Base-by-base conservation (phyloP, 352 stramenopile species). In the Phytophthora foliorum region DNA sequence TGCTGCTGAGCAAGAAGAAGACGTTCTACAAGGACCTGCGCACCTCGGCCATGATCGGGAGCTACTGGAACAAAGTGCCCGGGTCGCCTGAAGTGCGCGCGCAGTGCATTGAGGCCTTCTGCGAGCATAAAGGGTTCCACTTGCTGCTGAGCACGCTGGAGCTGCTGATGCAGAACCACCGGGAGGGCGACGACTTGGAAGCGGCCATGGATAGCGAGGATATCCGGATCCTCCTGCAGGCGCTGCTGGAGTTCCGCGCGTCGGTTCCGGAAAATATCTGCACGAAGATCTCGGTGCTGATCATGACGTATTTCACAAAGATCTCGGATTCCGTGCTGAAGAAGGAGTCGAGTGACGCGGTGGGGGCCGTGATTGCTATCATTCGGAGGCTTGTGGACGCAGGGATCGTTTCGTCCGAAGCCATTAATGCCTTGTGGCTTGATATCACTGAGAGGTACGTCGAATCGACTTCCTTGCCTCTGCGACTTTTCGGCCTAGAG, bases 401-500 rank as follows among this genome's bases (percentile, higher is more conserved):
- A 25, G 80, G 81, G 2, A 69, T 81, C 16, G 69, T 90, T 7
- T 63, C 75, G 21, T 80, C 81, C 6, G 72, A 80, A 29, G 66
- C 75, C 1, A 85, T 95, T 52, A 94, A 95, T 57, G 59, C 78
- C 7, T 67, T 95, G 17, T 96, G 91, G 89, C 86, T 97, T 19
- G 79, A 93, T 24, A 76, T 96, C 39, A 95, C 89, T 2, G 77
- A 91, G 31, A 78, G 85, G 24, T 96, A 94, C 57, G 84, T 99
- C 13, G 90, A 96, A 24, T 98, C 92, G 27, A 86, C 92, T 25
- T 98, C 89, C 13, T 73, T 99, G 19, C 95, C 96, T 6, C 67
- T 99, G 14, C 94, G 95, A 36, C 80, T 99, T 9, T 98, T 98
- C 67, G 97, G 94, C 7, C 94, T 98, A 76, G 94, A 99, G 56